Evolutionary conservation across 2,329 filamentous ascomycete species (phyloP), one percentile per base, ranked within the genome.

Genomic region (Aureobasidium leucospermi): DNA sequence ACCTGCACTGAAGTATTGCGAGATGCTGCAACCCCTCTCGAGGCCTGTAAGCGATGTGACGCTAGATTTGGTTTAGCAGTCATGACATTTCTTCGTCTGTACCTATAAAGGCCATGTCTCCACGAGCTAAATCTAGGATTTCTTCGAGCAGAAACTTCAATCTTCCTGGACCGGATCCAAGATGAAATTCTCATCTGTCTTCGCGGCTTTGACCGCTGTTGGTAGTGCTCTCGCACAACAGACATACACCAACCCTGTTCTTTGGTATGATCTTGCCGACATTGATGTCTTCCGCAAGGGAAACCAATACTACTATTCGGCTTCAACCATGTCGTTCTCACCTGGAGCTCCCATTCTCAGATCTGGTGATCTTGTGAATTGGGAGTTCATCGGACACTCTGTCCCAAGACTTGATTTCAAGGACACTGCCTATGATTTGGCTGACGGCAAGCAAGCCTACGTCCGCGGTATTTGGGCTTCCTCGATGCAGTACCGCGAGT

Each of bases 401-500:
- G 70, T 76, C 7, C 73, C 73, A 8, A 66, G 56, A 2, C 66
- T 75, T 4, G 70, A 73, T 60, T 75, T 74, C 55, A 64, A 72
- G n/a, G 51, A 55, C n/a, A 45, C 41, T 1, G 71, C 71, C 6
- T 84, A 83, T 69, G 71, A 80, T 65, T 70, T 84, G 9, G 69
- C 68, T 7, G 73, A 71, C 51, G 70, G 71, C 2, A 67, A 70
- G 3, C 52, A 56, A 56, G 78, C 76, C 1, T 84, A 85, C 61
- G 73, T 78, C 8, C 73, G 77, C 46, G 82, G 82, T 0, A 83
- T 79, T 6, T 85, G 79, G 79, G 82, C 82, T 0, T 81, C 78
- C 0, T 78, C 77, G 0, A 70, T 85, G 60, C 71, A 77, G 4
- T 83, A 84, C 66, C 76, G 80, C 6, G 64, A 75, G 49, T 79